Percentiles rank a stretch among this genome's conserved stretches.
Evolutionary conservation across 2,329 filamentous ascomycete species (phyloP).

Genomic region (Penicillium paneum): DNA sequence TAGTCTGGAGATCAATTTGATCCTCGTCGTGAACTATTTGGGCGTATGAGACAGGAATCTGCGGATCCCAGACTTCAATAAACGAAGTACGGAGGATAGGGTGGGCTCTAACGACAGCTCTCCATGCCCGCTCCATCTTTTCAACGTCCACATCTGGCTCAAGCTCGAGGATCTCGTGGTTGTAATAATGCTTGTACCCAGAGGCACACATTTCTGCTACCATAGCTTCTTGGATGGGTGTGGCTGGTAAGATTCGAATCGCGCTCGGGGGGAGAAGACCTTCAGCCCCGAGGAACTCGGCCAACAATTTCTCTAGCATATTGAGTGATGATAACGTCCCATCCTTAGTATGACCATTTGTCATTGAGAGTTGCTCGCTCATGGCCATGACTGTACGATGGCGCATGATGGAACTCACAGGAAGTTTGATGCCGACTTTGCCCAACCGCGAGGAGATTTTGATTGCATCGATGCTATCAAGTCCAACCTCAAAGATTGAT

Average conservation of each 20-base stretch:
- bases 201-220: constrained; percentile 76
- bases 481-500: constrained; percentile 74
- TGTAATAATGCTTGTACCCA: constrained; percentile 74
- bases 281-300: constrained; percentile 35
- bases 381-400: constrained; percentile 66
- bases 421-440: constrained; percentile 56
- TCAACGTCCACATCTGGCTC: constrained; percentile 52
- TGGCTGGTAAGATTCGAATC: constrained; percentile 67
- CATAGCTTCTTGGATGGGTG: constrained; percentile 84
- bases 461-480: constrained; percentile 91
- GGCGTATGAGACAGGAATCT: constrained; percentile 54
- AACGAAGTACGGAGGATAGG: constrained; percentile 77
- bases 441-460: constrained; percentile 73
- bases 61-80: constrained; percentile 60
- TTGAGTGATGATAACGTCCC: constrained; percentile 16
- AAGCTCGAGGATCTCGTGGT: constrained; percentile 72
- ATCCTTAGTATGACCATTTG: constrained; percentile 25
- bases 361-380: constrained; percentile 25
- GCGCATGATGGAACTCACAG: constrained; percentile 75
- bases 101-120: constrained; percentile 55
- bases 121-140: constrained; percentile 61
- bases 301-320: constrained; percentile 34
- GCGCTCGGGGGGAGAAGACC: constrained; percentile 43
- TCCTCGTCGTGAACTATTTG: constrained; percentile 49
- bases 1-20: constrained; percentile 35